Evolutionary conservation across 257 asterid genomes (phyloP).

Genomic region (Hygrophila difformis): DNA sequence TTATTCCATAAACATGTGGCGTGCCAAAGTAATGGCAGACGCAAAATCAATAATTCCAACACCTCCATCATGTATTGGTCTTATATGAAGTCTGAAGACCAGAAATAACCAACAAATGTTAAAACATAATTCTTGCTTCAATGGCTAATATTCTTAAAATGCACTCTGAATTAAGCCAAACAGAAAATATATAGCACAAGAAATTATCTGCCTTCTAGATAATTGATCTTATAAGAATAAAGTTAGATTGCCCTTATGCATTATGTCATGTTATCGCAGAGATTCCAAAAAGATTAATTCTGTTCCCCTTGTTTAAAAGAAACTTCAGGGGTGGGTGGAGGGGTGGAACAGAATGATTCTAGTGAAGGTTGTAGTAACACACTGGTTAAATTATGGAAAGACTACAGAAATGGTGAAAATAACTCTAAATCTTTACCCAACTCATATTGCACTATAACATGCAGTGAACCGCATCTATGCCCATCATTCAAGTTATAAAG

Average conservation of each 20-base stretch:
- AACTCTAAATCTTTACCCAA: not conserved
- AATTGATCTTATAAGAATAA: not conserved
- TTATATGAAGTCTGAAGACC: no score
- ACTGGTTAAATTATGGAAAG: no score
- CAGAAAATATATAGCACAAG: not conserved
- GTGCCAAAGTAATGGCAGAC: no score
- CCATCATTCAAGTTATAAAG: not conserved
- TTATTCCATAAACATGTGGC: not conserved
- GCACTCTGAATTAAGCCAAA: not conserved
- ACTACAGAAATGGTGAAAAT: no score
- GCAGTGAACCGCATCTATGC: not conserved
- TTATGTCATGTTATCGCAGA: no score
- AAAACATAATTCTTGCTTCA: not conserved
- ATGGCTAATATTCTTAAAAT: not conserved
- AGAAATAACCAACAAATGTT: not conserved
- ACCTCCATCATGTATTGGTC: no score
- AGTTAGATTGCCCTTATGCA: not conserved
- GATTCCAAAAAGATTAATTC: no score
- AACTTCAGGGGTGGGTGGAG: no score
- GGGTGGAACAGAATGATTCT: no score
- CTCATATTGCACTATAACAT: not conserved
- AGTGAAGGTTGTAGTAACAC: no score
- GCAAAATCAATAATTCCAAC: no score
- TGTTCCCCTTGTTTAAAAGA: no score
- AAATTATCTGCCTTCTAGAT: not conserved